Percentiles rank a stretch among this genome's conserved stretches.
Conservation (phyloP, 352 stramenopile genomes). For the Pythium pectinolyticum region DNA sequence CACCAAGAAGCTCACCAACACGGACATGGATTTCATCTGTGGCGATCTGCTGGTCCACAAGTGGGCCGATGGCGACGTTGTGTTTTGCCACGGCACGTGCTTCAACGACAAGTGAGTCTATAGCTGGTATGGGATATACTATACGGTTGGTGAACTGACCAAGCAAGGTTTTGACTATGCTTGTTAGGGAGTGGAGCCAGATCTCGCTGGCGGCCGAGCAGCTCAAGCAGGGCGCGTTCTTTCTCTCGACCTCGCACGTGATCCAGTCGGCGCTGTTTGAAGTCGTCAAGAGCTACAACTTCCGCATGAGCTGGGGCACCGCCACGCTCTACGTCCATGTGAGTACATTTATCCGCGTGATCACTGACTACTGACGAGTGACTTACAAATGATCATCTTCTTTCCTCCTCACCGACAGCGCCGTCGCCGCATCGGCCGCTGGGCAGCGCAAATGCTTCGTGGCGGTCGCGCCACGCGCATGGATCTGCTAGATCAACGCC, state of each 20-base stretch:
- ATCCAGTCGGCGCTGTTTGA: slow-evolving; percentile 79
- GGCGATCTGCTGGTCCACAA: slow-evolving; percentile 60
- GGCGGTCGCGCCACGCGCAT: slow-evolving; percentile 70
- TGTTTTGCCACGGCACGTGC: slow-evolving; percentile 86
- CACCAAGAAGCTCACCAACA: slow-evolving; percentile 26
- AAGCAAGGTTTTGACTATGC: too few species aligned
- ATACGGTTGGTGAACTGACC: not conserved
- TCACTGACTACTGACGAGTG: too few species aligned
- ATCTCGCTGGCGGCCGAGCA: slow-evolving; percentile 80
- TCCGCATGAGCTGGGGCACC: slow-evolving; percentile 83
- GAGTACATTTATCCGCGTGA: too few species aligned
- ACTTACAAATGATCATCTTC: too few species aligned
- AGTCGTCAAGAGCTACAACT: slow-evolving; percentile 71
- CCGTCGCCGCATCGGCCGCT: slow-evolving; percentile 79
- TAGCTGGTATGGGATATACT: too few species aligned
- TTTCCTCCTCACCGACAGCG: slow-evolving; percentile 36
- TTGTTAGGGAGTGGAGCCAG: slow-evolving; percentile 67
- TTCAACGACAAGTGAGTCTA: slow-evolving; percentile 82
- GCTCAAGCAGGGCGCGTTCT: slow-evolving; percentile 83
- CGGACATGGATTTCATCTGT: slow-evolving; percentile 75
- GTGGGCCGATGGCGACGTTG: slow-evolving; percentile 75
- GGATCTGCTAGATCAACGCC: slow-evolving; percentile 58
- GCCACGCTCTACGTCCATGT: slow-evolving; percentile 86
- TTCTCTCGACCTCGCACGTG: slow-evolving; percentile 82
- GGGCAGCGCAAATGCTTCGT: slow-evolving; percentile 83